These are phyloP conservation scores for Aristolochia californica DNA, from an alignment of 164 flowering plant genomes.

Conservation along the genomic window DNA sequence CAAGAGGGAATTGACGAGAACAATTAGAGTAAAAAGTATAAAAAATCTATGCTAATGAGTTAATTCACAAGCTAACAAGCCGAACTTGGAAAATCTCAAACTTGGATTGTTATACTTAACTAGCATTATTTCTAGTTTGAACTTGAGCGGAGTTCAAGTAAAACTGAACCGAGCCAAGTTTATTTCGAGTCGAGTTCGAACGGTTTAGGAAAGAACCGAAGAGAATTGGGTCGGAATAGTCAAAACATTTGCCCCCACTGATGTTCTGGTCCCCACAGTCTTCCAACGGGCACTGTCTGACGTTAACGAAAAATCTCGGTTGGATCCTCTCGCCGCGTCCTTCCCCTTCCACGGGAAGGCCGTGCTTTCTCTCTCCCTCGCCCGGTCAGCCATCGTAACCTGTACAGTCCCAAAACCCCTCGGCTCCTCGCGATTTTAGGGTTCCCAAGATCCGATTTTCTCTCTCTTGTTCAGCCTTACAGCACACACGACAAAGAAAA, in stretches of 20 bases:
- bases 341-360: neutral
- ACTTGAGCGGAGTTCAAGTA: too few relatives aligned
- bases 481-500: conserved; percentile 3
- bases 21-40: too few relatives aligned
- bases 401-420: conserved; percentile 6
- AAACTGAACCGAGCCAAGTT: too few relatives aligned
- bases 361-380: neutral
- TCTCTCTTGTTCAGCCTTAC: neutral
- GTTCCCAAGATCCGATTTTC: conserved; percentile 13
- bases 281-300: neutral
- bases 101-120: too few relatives aligned
- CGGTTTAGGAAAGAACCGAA: too few relatives aligned
- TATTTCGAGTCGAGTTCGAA: too few relatives aligned
- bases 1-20: too few relatives aligned
- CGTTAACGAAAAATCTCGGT: neutral
- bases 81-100: too few relatives aligned
- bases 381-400: conserved; percentile 2
- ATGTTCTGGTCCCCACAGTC: neutral
- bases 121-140: too few relatives aligned
- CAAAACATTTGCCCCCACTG: neutral
- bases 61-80: too few relatives aligned
- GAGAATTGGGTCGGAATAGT: too few relatives aligned
- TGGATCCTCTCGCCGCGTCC: conserved; percentile 1
- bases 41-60: too few relatives aligned
- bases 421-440: conserved; percentile 12